phyloP scores from a whole-genome alignment of 495 filamentous ascomycete species.

The Annulohypoxylon maeteangense region DNA sequence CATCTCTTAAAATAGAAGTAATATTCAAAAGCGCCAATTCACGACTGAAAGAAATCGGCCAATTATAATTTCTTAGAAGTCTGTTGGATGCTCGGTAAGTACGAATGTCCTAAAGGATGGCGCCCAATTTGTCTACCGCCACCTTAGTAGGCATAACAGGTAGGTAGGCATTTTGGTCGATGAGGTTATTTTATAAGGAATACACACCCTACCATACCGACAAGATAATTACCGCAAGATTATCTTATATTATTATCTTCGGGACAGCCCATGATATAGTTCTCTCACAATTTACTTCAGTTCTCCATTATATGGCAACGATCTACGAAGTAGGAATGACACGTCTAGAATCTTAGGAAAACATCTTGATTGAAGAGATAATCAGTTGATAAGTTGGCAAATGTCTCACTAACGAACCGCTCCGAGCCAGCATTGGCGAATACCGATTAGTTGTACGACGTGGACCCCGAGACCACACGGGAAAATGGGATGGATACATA shows the following conservation, averaged over 20 bases:
- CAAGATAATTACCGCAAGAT: not conserved
- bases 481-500: slow-evolving; percentile 29
- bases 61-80: not conserved
- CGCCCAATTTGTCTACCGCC: not conserved
- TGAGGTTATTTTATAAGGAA: not conserved
- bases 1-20: not conserved
- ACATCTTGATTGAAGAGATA: no score
- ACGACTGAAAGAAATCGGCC: not conserved
- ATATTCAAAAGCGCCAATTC: not conserved
- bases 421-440: not conserved
- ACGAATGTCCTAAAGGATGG: not conserved
- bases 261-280: no score
- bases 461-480: not conserved
- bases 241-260: not conserved
- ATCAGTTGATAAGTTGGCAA: not conserved
- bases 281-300: not conserved
- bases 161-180: not conserved
- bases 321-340: no score
- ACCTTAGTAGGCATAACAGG: not conserved
- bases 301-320: no score
- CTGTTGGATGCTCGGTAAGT: not conserved
- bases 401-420: not conserved
- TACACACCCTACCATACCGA: not conserved
- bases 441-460: not conserved
- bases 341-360: no score